Conservation (phyloP, 768 basidiomycete genomes). For the Lanmaoa rubissima region DNA sequence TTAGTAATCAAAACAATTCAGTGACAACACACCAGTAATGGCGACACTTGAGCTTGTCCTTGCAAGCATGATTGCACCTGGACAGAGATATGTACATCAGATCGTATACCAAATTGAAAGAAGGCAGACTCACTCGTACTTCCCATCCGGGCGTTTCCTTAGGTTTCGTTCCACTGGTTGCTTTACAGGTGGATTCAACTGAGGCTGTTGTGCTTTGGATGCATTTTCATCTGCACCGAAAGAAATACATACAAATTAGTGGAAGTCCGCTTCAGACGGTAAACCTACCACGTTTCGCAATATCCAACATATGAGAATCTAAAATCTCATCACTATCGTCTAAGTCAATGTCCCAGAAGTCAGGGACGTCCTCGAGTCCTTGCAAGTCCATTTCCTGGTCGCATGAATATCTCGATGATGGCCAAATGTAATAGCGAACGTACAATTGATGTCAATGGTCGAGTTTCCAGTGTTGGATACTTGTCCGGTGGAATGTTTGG, state of each 20-base stretch:
- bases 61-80: constrained; percentile 81
- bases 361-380: constrained; percentile 64
- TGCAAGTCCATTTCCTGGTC: constrained; percentile 57
- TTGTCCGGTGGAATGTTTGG: constrained; percentile 51
- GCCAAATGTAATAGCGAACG: constrained; percentile 6
- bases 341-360: constrained; percentile 58
- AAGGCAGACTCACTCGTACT: constrained; percentile 47
- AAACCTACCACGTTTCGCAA: constrained; percentile 31
- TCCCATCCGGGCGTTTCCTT: constrained; percentile 57
- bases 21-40: constrained; percentile 58
- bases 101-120: neutral
- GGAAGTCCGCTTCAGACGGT: neutral
- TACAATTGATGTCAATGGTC: constrained; percentile 63
- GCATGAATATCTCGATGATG: constrained; percentile 3
- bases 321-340: constrained; percentile 27
- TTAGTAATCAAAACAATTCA: constrained; percentile 7
- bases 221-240: constrained; percentile 1
- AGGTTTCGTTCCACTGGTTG: constrained; percentile 16
- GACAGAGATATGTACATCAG: neutral
- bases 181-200: neutral
- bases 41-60: constrained; percentile 70
- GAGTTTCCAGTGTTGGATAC: constrained; percentile 70
- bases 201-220: neutral
- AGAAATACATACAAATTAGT: neutral
- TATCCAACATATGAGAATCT: constrained; percentile 31